Base-by-base conservation (phyloP, 2,329 filamentous ascomycete species). In the Alternaria atra region DNA sequence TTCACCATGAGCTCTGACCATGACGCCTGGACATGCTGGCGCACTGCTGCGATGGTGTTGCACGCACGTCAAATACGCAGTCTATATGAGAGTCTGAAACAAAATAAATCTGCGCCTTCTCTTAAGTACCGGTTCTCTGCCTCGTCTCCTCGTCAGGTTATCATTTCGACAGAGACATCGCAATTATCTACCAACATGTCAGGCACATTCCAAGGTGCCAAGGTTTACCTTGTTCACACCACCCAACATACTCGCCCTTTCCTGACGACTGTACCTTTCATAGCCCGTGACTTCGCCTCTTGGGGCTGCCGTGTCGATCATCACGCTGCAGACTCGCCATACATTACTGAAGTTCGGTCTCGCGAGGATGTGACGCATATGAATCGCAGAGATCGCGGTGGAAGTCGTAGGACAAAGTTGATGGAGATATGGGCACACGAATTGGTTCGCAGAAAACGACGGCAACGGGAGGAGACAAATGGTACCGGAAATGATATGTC, bases 371-470 rank as follows among this genome's bases (percentile, higher is more conserved):
- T 27, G 4, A 27, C 50, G 29, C 60, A 65, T 2, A 44, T 37
- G 30, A 55, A 56, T 9, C 58, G 40, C 37, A 59, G 27, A 17
- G 52, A 39, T 17, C 52, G 58, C 17, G 53, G 54, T n/a, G 39
- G 27, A 20, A 60, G 58, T 34, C 56, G 55, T n/a, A 52, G 62
- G 34, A 52, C 57, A 3, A 58, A 62, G 27, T 6, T 70, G 13
- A 67, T 67, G 59, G 66, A 64, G 37, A 59, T 70, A 15, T 70
- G 64, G 68, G 66, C 64, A 9, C 54, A 53, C 9, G 68, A 69
- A 44, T 42, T 66, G 4, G 37, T 69, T 0, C 27, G 32, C 2
- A 50, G 63, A 9, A 68, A 63, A 34, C 32, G 48, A 29, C 55
- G 56, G 30, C 47, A 40, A 2, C 40, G 34, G 25, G 32, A 23